A percentile compares a stretch with the other conserved stretches of the same genome.
Conservation (phyloP, 1,284 basidiomycete genomes). For the Cryptococcus jaspeensis region DNA sequence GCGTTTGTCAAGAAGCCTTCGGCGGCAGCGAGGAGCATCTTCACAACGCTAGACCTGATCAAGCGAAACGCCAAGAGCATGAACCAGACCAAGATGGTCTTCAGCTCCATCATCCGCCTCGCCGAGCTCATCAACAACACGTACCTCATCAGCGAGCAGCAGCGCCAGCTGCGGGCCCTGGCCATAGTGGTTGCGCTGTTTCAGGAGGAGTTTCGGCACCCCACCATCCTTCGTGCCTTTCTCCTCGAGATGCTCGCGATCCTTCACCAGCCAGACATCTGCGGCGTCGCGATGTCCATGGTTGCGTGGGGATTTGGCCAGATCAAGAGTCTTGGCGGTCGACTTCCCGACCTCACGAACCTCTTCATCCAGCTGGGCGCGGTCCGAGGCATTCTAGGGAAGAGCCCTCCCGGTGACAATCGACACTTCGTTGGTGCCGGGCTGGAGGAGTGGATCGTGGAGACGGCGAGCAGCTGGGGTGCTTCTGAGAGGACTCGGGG, state of each 20-base stretch:
- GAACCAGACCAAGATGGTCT: slow-evolving; percentile 56
- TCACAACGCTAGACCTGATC: slow-evolving; percentile 1
- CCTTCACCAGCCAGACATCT: slow-evolving; percentile 67
- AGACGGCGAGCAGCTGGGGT: slow-evolving; percentile 12
- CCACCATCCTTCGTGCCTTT: slow-evolving; percentile 63
- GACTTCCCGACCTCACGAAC: slow-evolving; percentile 17
- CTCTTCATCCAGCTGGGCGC: slow-evolving; percentile 33
- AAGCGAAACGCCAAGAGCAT: too few species aligned
- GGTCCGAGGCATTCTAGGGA: background rate
- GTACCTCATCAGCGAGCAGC: slow-evolving; percentile 82
- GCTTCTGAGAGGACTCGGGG: slow-evolving; percentile 19
- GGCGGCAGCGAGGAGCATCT: slow-evolving; percentile 5
- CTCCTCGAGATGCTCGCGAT: slow-evolving; percentile 67
- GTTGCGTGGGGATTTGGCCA: slow-evolving; percentile 70
- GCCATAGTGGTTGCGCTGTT: slow-evolving; percentile 69
- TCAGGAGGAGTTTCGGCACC: slow-evolving; percentile 59
- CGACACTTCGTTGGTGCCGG: slow-evolving; percentile 1
- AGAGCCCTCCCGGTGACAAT: background rate
- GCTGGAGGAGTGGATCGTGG: slow-evolving; percentile 23
- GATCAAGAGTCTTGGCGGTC: slow-evolving; percentile 1
- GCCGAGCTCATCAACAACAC: slow-evolving; percentile 66
- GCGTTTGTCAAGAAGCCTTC: background rate
- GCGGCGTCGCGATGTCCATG: slow-evolving; percentile 66
- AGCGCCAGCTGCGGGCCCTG: slow-evolving; percentile 70
- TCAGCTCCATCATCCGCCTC: slow-evolving; percentile 72